phyloP scores from a whole-genome alignment of 2,329 filamentous ascomycete genomes.

The Trichophyton rubrum region DNA sequence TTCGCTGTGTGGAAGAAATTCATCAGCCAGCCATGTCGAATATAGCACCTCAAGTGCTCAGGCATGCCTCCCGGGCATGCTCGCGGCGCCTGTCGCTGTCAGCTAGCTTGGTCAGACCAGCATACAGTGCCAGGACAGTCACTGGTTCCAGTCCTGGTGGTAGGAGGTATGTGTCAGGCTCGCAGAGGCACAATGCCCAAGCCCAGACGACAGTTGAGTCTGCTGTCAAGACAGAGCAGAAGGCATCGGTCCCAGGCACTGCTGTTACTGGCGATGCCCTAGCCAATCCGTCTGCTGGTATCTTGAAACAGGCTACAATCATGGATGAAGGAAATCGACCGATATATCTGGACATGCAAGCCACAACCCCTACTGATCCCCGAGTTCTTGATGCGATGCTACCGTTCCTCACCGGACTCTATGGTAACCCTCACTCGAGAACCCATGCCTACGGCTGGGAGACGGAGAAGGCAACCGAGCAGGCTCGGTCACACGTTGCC shows the following conservation, averaged over 20 bases:
- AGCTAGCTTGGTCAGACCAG: slow-evolving; percentile 27
- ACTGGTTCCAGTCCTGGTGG: slow-evolving; percentile 19
- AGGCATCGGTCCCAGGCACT: slow-evolving; percentile 55
- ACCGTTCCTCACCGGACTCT: slow-evolving; percentile 82
- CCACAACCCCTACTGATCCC: slow-evolving; percentile 88
- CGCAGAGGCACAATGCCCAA: slow-evolving; percentile 54
- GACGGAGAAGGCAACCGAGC: slow-evolving; percentile 84
- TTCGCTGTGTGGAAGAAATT: background rate
- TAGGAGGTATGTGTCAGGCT: slow-evolving; percentile 61
- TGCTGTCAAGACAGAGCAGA: slow-evolving; percentile 75
- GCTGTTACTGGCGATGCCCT: slow-evolving; percentile 50
- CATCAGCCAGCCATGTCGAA: slow-evolving; percentile 42
- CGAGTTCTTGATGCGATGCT: slow-evolving; percentile 94
- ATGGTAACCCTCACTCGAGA: slow-evolving; percentile 92
- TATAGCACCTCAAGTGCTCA: slow-evolving; percentile 55
- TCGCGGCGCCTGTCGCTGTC: slow-evolving; percentile 38
- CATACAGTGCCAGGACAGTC: slow-evolving; percentile 14
- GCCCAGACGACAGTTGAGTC: slow-evolving; percentile 73
- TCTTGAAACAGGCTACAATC: slow-evolving; percentile 80
- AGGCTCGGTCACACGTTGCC: slow-evolving; percentile 72
- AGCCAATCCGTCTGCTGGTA: slow-evolving; percentile 68
- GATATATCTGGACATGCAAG: slow-evolving; percentile 97
- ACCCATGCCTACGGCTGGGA: slow-evolving; percentile 99
- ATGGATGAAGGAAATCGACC: slow-evolving; percentile 88
- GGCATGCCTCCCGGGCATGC: slow-evolving; percentile 57